A percentile compares a stretch with the other conserved stretches of the same genome.
phyloP scores from a whole-genome alignment of 257 asterid species.

The Gardenia jasminoides region DNA sequence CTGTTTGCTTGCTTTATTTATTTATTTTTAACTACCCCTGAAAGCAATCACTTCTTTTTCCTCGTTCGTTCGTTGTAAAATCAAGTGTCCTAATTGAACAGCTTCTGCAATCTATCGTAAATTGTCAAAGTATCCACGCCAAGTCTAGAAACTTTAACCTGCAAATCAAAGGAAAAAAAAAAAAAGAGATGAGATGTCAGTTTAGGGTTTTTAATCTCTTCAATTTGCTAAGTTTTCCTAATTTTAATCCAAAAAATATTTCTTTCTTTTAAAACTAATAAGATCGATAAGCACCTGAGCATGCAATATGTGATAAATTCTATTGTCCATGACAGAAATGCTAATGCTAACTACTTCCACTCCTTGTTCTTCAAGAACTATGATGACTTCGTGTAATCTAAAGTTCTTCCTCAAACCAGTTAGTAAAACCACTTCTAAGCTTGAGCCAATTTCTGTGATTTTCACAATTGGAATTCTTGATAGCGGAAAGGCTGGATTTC shows the following conservation, averaged over 20 bases:
- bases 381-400: slow-evolving; percentile 25
- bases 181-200: neutral
- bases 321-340: slow-evolving; percentile 17
- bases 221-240: neutral
- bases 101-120: slow-evolving; percentile 10
- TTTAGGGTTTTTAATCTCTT: neutral
- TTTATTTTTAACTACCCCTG: too few relatives aligned
- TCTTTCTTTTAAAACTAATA: neutral
- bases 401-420: slow-evolving; percentile 26
- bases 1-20: neutral
- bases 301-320: slow-evolving; percentile 30
- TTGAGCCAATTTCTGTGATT: slow-evolving; percentile 34
- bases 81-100: neutral
- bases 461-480: slow-evolving; percentile 20
- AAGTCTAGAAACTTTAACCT: slow-evolving; percentile 27
- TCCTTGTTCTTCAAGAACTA: slow-evolving; percentile 40
- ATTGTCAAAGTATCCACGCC: slow-evolving; percentile 25
- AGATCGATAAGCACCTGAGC: slow-evolving; percentile 31
- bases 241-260: neutral
- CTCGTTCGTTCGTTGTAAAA: neutral
- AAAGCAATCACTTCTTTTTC: neutral
- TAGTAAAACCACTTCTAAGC: slow-evolving; percentile 37
- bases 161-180: slow-evolving; percentile 6
- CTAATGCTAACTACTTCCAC: slow-evolving; percentile 32
- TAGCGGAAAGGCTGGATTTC: neutral